phyloP scores from a whole-genome alignment of 306 rosid genomes.

The Cicer arietinum region DNA sequence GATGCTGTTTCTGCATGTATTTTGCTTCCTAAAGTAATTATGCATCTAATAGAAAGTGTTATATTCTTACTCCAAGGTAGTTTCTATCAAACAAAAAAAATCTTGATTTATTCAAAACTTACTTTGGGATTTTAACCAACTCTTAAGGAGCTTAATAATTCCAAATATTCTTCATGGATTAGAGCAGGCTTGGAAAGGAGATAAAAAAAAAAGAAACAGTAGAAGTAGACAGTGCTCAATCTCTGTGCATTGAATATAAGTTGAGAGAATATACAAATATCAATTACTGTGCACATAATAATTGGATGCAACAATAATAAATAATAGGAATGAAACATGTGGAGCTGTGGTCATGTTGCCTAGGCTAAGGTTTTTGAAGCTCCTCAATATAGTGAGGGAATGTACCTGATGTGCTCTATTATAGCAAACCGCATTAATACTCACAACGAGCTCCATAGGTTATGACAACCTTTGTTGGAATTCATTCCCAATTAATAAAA shows the following conservation, averaged over 20 bases:
- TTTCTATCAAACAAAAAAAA: too few relatives aligned
- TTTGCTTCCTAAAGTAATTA: not conserved
- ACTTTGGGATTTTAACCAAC: too few relatives aligned
- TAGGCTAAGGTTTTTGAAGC: not conserved
- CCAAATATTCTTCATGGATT: too few relatives aligned
- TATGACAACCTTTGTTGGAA: not conserved
- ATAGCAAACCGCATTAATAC: not conserved
- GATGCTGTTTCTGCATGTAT: not conserved
- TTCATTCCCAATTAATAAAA: conserved; percentile 22
- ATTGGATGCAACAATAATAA: not conserved
- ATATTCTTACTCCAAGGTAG: too few relatives aligned
- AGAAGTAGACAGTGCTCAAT: not conserved
- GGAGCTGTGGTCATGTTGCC: not conserved
- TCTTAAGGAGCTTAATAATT: too few relatives aligned
- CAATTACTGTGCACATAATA: not conserved
- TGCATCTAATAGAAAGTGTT: not conserved
- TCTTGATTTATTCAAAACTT: too few relatives aligned
- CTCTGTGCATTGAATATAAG: not conserved
- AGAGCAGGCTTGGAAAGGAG: not conserved
- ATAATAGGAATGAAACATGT: not conserved
- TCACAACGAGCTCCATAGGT: not conserved
- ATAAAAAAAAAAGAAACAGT: not conserved
- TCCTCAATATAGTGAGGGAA: conserved; percentile 12
- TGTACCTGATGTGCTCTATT: conserved; percentile 28
- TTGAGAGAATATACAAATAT: not conserved